Base-by-base conservation (phyloP, 2,329 filamentous ascomycete genomes). In the Microsporum canis region DNA sequence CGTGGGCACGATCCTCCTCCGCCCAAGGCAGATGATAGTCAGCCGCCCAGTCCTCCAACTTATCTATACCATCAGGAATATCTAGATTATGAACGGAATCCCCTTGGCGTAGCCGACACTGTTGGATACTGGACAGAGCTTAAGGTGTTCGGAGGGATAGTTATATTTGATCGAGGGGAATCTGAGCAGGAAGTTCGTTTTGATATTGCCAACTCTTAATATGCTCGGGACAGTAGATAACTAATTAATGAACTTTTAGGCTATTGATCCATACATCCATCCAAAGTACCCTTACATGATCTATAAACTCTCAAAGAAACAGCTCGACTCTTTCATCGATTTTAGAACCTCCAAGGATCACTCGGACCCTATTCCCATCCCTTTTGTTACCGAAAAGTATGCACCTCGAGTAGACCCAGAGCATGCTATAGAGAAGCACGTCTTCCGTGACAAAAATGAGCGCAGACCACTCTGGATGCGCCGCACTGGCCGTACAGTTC, bases 121-220 rank as follows among this genome's bases (percentile, higher is more conserved):
- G 67, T 68, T 53, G 68, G 65, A 5, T 69, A 69, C 62, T 70
- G 66, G 69, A 66, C 66, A 31, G 68, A 69, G 59, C 61, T 62
- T 36, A 64, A 65, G 2, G 60, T 69, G 8, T 65, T 70, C 27
- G 67, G 68, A 3, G 69, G 67, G 5, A 66, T 70, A 27, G 63
- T 68, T n/a, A 51, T 70, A 14, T 70, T 70, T 57, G 68, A 71
- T 41, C 60, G 61, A 14, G 53, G 45, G 23, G 45, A 49, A 29
- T 27, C 45, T 3, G 12, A 23, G 29, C 31, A 27, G 29, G 45
- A 49, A 27, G 45, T 49, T 17, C 17, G 17, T 27, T 27, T 10
- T 23, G 17, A 23, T 6, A 27, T 23, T 17, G 10, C 45, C 12
- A 27, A 45, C 45, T 29, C 45, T 17, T 45, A 49, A 49, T 49